Evolutionary conservation across 495 filamentous ascomycete species (phyloP).

Genomic region (Hyaloscypha bicolor): DNA sequence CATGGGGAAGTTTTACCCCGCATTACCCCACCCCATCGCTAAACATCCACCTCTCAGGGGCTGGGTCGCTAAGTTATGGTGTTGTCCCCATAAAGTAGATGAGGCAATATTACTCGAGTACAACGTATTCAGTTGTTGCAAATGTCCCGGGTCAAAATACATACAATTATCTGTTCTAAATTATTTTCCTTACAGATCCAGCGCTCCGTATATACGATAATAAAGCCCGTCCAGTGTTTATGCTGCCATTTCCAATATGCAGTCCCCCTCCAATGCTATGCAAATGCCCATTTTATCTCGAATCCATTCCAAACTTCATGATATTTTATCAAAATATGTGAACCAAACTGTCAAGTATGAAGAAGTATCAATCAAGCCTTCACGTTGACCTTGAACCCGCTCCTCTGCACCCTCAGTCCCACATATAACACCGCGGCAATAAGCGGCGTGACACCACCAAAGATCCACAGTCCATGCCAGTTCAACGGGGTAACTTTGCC

Average conservation of each 20-base stretch:
- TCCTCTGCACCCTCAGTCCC: not conserved
- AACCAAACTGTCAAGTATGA: not conserved
- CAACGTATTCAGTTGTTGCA: no score
- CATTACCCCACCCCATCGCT: no score
- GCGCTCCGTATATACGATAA: no score
- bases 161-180: no score
- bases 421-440: not conserved
- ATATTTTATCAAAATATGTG: not conserved
- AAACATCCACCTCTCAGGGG: no score
- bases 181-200: no score
- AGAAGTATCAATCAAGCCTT: constrained; percentile 2
- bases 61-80: no score
- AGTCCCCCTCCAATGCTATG: not conserved
- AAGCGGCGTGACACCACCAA: not conserved
- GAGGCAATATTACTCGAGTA: no score
- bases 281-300: not conserved
- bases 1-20: no score
- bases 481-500: not conserved
- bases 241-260: not conserved
- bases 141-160: no score
- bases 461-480: constrained; percentile 4
- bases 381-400: not conserved
- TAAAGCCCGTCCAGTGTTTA: not conserved
- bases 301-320: not conserved
- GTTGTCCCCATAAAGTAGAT: no score